phyloP scores from a whole-genome alignment of 257 asterid species.

The Nicotiana sylvestris region DNA sequence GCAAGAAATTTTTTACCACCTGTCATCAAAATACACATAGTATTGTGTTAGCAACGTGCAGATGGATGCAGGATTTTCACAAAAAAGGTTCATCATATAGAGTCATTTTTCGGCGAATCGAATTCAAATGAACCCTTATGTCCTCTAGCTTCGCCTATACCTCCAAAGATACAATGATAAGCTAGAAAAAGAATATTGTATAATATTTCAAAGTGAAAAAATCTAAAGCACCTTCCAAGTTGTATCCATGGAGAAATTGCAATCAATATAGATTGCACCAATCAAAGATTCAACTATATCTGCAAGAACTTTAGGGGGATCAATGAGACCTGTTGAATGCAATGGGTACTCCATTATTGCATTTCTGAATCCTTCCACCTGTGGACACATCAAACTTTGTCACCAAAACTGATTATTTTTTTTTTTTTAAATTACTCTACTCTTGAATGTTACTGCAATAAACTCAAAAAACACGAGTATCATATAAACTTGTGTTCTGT shows the following conservation, averaged over 20 bases:
- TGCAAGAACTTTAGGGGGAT: slow-evolving; percentile 51
- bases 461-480: not conserved
- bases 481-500: too few relatives aligned
- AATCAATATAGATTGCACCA: slow-evolving; percentile 47
- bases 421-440: not conserved
- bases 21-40: slow-evolving; percentile 1
- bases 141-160: too few relatives aligned
- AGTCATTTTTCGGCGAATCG: too few relatives aligned
- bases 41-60: too few relatives aligned
- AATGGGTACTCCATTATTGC: slow-evolving; percentile 33
- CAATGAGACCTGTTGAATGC: slow-evolving; percentile 47
- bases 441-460: not conserved
- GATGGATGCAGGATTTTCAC: too few relatives aligned
- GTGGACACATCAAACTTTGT: not conserved
- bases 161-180: not conserved
- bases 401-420: too few relatives aligned
- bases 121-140: too few relatives aligned
- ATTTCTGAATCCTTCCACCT: slow-evolving; percentile 40
- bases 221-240: slow-evolving; percentile 37
- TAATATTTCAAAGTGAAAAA: not conserved
- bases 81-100: too few relatives aligned
- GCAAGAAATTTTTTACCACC: slow-evolving; percentile 29
- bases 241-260: slow-evolving; percentile 20
- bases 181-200: not conserved
- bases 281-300: slow-evolving; percentile 52